Percentiles rank a stretch among this genome's conserved stretches.
phyloP scores from a whole-genome alignment of 1,284 basidiomycete species.

The Cutaneotrichosporon daszewskae region DNA sequence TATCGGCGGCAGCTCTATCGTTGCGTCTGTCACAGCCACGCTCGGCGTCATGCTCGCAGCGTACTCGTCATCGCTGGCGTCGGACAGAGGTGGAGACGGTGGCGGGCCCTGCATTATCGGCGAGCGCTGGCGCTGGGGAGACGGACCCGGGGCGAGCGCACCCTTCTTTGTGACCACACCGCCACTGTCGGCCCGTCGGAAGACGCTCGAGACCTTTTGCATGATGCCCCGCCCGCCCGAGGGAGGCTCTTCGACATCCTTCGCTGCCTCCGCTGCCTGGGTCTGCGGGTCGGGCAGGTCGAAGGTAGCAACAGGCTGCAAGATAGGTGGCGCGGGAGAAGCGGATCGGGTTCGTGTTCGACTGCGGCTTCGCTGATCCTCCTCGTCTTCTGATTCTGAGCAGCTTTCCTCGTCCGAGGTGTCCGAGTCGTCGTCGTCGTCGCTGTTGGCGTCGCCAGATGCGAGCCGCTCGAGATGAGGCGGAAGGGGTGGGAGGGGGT shows the following conservation, averaged over 20 bases:
- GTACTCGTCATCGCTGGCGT: constrained; percentile 13
- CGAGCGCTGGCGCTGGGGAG: constrained; percentile 8
- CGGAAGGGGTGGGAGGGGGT: constrained; percentile 18
- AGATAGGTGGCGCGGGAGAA: too few relatives aligned
- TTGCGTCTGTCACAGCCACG: constrained; percentile 10
- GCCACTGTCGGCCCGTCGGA: constrained; percentile 22
- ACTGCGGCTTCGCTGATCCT: too few relatives aligned
- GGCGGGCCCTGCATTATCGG: constrained; percentile 39
- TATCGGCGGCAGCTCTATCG: neutral
- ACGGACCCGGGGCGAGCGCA: neutral
- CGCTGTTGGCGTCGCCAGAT: constrained; percentile 9
- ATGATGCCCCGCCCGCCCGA: constrained; percentile 26
- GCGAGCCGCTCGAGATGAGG: constrained; percentile 19
- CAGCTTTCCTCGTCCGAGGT: constrained; percentile 11
- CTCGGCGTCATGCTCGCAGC: constrained; percentile 5
- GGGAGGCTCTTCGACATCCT: too few relatives aligned
- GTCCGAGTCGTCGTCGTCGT: constrained; percentile 18
- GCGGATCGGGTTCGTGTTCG: too few relatives aligned
- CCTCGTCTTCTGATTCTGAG: constrained; percentile 11
- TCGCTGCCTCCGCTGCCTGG: too few relatives aligned
- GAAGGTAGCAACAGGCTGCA: too few relatives aligned
- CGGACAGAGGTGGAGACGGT: constrained; percentile 43
- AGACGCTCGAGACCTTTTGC: constrained; percentile 31
- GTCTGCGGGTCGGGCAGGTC: too few relatives aligned
- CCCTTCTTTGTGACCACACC: too few relatives aligned